Evolutionary conservation across 139 green algal genomes (phyloP), one percentile per base, ranked within the genome.

Genomic region (Dunaliella primolecta): DNA sequence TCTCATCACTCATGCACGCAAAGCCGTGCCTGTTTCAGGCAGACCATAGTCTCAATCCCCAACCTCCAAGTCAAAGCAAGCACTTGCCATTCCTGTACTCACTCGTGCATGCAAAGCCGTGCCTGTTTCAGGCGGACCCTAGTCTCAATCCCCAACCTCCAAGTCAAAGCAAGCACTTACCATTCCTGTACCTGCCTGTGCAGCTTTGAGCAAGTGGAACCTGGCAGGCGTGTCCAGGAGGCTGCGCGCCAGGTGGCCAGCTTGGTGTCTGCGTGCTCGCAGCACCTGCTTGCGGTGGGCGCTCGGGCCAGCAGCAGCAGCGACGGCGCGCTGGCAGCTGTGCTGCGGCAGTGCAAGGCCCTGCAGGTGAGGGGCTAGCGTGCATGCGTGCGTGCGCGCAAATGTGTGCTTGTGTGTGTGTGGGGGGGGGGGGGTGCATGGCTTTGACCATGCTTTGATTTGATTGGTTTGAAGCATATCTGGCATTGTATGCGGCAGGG

Each of bases 141-240:
- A n/a, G n/a, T n/a, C n/a, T n/a, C n/a, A n/a, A n/a, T n/a, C n/a
- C n/a, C n/a, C n/a, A n/a, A n/a, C n/a, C n/a, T n/a, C n/a, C n/a
- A n/a, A n/a, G n/a, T n/a, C n/a, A n/a, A n/a, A n/a, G n/a, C n/a
- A n/a, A n/a, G n/a, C n/a, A n/a, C n/a, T n/a, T n/a, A n/a, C n/a
- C n/a, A n/a, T n/a, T n/a, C n/a, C n/a, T n/a, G n/a, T n/a, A n/a
- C n/a, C n/a, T n/a, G n/a, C n/a, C n/a, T n/a, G n/a, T 78, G 29
- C 71, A 31, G 95, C 38, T 99, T 99, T 89, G 97, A 99, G 90
- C 97, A 99, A 89, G 82, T 96, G 86, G 91, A 95, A 36, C 83
- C 86, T 32, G 78, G 71, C 55, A 75, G 93, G 15, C 85, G 86
- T 0, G 72, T 95, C 64, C 83, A 92, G 85, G 90, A 90, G 81